Conservation (phyloP, 352 stramenopile species). For the Phytophthora pseudosyringae region DNA sequence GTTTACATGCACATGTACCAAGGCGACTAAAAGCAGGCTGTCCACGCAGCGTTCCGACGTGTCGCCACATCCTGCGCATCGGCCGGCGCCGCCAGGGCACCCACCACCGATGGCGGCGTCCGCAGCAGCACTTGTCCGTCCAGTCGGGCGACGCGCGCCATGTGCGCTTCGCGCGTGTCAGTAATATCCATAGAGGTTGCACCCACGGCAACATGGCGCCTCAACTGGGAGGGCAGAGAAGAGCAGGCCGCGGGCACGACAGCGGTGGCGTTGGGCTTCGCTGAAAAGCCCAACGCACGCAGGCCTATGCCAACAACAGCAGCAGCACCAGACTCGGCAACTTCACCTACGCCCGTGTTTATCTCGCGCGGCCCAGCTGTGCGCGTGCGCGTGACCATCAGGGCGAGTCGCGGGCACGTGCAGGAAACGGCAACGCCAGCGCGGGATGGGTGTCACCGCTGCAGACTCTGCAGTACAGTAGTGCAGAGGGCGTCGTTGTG, state of each 20-base stretch:
- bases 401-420: slow-evolving; percentile 4
- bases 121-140: slow-evolving; percentile 5
- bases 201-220: slow-evolving; percentile 1
- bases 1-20: not conserved
- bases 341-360: slow-evolving; percentile 17
- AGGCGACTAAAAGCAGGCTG: slow-evolving; percentile 25
- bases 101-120: slow-evolving; percentile 4
- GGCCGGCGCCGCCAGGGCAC: not conserved
- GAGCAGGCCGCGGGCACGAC: not conserved
- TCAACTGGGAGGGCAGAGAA: slow-evolving; percentile 17
- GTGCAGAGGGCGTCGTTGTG: slow-evolving; percentile 24
- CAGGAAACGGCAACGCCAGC: not conserved
- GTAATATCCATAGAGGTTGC: slow-evolving; percentile 27
- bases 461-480: slow-evolving; percentile 1
- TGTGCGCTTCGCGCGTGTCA: slow-evolving; percentile 3
- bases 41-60: slow-evolving; percentile 23
- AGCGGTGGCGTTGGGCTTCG: not conserved
- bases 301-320: not conserved
- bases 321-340: not conserved
- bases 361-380: slow-evolving; percentile 11
- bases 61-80: slow-evolving; percentile 18
- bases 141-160: slow-evolving; percentile 6
- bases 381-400: slow-evolving; percentile 8
- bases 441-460: slow-evolving; percentile 13
- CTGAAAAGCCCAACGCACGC: not conserved